A percentile compares a stretch with the other conserved stretches of the same genome.
Conservation (phyloP, 345 rosid species). For the Moricandia arvensis region DNA sequence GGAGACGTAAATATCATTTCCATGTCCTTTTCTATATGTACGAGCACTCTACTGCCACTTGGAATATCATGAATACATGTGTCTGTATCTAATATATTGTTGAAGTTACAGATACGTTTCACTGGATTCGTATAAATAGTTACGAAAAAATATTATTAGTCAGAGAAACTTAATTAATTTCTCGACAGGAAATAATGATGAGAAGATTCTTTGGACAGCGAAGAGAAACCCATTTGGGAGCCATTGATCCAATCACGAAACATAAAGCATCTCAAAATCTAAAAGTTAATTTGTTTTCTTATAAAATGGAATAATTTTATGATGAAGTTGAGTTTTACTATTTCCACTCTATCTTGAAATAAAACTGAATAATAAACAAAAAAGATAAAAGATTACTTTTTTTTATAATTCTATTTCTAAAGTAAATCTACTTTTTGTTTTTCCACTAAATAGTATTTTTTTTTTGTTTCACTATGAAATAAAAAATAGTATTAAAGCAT, state of each 20-base stretch:
- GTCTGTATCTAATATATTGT: neutral
- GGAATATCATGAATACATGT: conserved; percentile 11
- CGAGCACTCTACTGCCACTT: conserved; percentile 21
- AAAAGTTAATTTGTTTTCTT: too few species aligned
- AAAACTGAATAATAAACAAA: too few species aligned
- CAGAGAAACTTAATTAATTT: neutral
- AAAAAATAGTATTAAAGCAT: too few species aligned
- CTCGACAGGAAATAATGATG: neutral
- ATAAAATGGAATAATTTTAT: too few species aligned
- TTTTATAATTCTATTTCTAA: too few species aligned
- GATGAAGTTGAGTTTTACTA: too few species aligned
- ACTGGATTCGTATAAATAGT: conserved; percentile 13
- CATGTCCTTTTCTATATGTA: neutral
- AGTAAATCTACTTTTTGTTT: too few species aligned
- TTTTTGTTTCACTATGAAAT: too few species aligned
- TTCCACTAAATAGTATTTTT: too few species aligned
- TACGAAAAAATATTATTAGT: neutral
- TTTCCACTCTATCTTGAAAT: too few species aligned
- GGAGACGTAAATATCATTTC: neutral
- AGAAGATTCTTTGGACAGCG: conserved; percentile 23
- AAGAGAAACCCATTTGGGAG: conserved; percentile 11
- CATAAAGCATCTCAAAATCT: too few species aligned
- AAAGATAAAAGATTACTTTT: too few species aligned
- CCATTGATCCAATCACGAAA: conserved; percentile 25
- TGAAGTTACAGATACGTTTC: neutral